Base-by-base conservation (phyloP, 805 yeast genomes). In the Metschnikowia lunata region DNA sequence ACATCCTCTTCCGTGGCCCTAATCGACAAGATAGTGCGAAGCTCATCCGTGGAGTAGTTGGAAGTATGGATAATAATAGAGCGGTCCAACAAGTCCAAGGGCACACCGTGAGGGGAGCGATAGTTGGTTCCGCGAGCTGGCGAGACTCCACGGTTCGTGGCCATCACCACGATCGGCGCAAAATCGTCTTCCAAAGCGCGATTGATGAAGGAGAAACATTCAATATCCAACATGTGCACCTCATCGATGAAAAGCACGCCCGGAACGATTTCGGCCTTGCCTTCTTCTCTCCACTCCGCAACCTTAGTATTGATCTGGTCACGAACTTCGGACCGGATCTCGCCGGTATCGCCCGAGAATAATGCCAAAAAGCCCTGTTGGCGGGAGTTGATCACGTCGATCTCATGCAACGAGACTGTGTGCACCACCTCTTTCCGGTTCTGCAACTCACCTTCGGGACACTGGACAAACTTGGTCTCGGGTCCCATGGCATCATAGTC, bases 401-500 rank as follows among this genome's bases (percentile, higher is more conserved):
- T 87, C 67, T 93, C 99, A 69, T 93, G 98, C 55, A 93, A 74
- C 1, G 97, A 88, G n/a, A 93, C 97, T 1, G 97, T 95, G 68
- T 93, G 99, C 30, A 90, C 96, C 30, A 89, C 95, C 61, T 89
- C 95, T 62, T 88, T 88, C 59, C 97, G 82, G 62, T 88, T 87
- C 71, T 93, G 99, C 60, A 93, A 79, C 72, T 93, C 99, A 45
- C 99, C 99, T 64, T 93, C 97, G 33, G 99, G 99, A 63, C 96
- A 85, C 67, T 93, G 97, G 46, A 93, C 96, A 64, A 93, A 93
- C 67, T 89, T 90, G 39, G 97, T 90, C 52, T 95, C 98, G 42
- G 97, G 96, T 15, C 96, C 96, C 95, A 89, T 88, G 36, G 98
- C 97, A 69, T 93, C 99, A 66, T 93, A 93, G 67, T 93, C 99